Conservation (phyloP, 148 eudicot genomes). For the Arctostaphylos glauca region DNA sequence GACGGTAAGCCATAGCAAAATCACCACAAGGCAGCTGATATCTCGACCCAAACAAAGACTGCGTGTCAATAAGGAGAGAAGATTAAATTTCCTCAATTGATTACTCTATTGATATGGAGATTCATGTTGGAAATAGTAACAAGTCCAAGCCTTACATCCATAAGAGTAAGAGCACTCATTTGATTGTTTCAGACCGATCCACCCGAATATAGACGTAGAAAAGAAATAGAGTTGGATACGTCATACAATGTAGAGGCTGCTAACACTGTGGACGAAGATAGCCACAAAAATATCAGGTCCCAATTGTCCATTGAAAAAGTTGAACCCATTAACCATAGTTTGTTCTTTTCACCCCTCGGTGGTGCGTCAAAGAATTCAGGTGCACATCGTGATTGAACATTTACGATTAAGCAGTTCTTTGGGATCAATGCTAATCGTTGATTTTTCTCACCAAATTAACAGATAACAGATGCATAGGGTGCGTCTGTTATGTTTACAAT, state of each 20-base stretch:
- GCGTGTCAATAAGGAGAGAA: not conserved
- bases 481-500: too few species aligned
- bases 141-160: not conserved
- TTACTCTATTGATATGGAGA: not conserved
- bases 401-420: not conserved
- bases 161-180: not conserved
- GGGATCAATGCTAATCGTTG: not conserved
- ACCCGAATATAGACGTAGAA: not conserved
- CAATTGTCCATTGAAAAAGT: slow-evolving; percentile 29
- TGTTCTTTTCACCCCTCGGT: slow-evolving; percentile 31
- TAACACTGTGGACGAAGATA: slow-evolving; percentile 12
- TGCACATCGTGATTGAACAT: slow-evolving; percentile 18
- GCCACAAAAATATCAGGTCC: slow-evolving; percentile 17
- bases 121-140: not conserved
- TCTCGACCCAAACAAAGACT: not conserved
- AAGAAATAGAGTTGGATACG: not conserved
- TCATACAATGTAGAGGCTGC: slow-evolving; percentile 32
- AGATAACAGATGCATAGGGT: not conserved
- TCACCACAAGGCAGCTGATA: not conserved
- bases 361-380: slow-evolving; percentile 41
- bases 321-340: slow-evolving; percentile 23
- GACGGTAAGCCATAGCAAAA: not conserved
- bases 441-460: not conserved
- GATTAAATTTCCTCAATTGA: not conserved
- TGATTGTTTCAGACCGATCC: not conserved